phyloP scores from a whole-genome alignment of 257 asterid genomes.

The Eucommia ulmoides region DNA sequence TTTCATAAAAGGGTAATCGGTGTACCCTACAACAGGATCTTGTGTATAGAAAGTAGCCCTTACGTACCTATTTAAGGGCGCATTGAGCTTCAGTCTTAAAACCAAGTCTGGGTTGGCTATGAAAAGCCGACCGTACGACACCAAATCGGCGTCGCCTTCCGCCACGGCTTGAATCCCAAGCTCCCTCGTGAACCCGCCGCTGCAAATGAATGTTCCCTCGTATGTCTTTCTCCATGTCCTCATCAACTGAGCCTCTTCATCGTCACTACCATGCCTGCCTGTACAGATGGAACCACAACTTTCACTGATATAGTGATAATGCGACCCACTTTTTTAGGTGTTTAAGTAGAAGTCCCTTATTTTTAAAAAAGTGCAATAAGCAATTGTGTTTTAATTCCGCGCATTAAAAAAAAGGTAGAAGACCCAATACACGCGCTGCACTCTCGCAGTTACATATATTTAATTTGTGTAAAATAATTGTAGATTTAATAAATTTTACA shows the following conservation, averaged over 20 bases:
- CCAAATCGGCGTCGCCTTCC: slow-evolving; percentile 44
- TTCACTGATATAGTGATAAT: too few species aligned
- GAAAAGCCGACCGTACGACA: slow-evolving; percentile 54
- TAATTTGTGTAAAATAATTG: too few species aligned
- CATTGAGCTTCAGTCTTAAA: slow-evolving; percentile 31
- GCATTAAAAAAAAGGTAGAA: too few species aligned
- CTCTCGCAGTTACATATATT: too few species aligned
- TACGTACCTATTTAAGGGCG: slow-evolving; percentile 37
- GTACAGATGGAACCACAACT: too few species aligned
- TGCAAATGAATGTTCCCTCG: slow-evolving; percentile 48
- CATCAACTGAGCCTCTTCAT: slow-evolving; percentile 50
- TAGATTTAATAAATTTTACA: too few species aligned
- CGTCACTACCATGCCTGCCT: slow-evolving; percentile 59
- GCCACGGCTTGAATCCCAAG: slow-evolving; percentile 55
- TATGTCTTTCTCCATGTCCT: slow-evolving; percentile 51
- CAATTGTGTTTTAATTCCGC: too few species aligned
- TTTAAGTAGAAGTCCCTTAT: too few species aligned
- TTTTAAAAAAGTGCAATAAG: too few species aligned
- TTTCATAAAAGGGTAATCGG: slow-evolving; percentile 28
- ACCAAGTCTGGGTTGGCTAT: slow-evolving; percentile 65
- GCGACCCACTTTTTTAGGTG: too few species aligned
- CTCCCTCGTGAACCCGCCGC: slow-evolving; percentile 59
- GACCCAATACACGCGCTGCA: too few species aligned
- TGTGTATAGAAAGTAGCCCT: slow-evolving; percentile 55
- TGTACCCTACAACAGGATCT: slow-evolving; percentile 57